A percentile compares a stretch with the other conserved stretches of the same genome.
Conservation (phyloP, 768 basidiomycete genomes). For the Leucosporidium creatinivorum region DNA sequence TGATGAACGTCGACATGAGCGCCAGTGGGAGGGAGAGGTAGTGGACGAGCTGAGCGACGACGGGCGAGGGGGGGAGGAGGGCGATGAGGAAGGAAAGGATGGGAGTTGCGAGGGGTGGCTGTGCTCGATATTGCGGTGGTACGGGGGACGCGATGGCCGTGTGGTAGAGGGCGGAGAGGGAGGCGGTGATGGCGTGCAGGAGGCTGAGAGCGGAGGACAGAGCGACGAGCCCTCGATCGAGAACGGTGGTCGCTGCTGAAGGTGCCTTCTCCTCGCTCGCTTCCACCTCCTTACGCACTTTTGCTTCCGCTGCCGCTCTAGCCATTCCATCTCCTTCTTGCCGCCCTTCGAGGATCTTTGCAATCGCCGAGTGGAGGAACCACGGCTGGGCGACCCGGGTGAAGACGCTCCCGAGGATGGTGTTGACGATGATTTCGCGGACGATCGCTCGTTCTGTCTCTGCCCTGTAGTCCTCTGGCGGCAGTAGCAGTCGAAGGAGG, state of each 20-base stretch:
- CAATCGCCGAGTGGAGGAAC: constrained; percentile 69
- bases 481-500: constrained; percentile 64
- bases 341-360: constrained; percentile 53
- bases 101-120: constrained; percentile 40
- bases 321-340: background rate
- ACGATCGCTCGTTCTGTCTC: constrained; percentile 73
- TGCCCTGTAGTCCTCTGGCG: constrained; percentile 67
- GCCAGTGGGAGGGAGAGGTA: constrained; percentile 48
- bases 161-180: constrained; percentile 62
- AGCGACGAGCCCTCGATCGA: background rate
- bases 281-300: background rate
- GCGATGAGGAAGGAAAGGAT: constrained; percentile 8
- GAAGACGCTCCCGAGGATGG: constrained; percentile 53
- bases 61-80: constrained; percentile 49
- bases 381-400: constrained; percentile 75
- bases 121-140: constrained; percentile 57
- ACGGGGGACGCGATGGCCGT: constrained; percentile 50
- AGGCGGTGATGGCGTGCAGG: constrained; percentile 55
- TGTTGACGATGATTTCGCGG: constrained; percentile 73
- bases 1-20: constrained; percentile 51
- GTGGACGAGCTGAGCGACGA: constrained; percentile 44
- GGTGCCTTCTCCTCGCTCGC: constrained; percentile 2
- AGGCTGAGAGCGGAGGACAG: constrained; percentile 34
- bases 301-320: constrained; percentile 34
- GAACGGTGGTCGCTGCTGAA: background rate